phyloP scores from a whole-genome alignment of 768 basidiomycete species.

The Harrya chromipes region DNA sequence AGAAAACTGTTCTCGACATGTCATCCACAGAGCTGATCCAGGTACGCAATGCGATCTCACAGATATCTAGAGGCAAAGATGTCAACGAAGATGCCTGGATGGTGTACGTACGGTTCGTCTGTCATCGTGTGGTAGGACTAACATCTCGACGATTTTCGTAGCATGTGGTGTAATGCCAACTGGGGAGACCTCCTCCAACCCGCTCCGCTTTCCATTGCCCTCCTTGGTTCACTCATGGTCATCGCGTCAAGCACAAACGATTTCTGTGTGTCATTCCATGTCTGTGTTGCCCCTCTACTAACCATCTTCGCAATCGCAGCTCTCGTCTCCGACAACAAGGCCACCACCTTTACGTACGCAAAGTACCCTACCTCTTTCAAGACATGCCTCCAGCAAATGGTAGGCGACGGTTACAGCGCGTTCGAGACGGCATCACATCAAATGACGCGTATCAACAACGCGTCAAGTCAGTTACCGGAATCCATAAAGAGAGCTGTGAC shows the following conservation, averaged over 20 bases:
- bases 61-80: conserved; percentile 19
- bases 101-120: conserved; percentile 10
- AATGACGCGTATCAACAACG: conserved; percentile 21
- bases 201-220: conserved; percentile 17
- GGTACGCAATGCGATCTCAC: conserved; percentile 18
- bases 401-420: conserved; percentile 19
- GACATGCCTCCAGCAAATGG: conserved; percentile 22
- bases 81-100: conserved; percentile 22
- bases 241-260: conserved; percentile 14
- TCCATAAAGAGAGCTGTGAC: conserved; percentile 15
- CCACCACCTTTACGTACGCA: conserved; percentile 9
- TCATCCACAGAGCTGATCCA: conserved; percentile 10
- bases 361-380: conserved; percentile 22
- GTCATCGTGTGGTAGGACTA: not conserved
- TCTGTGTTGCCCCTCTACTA: not conserved
- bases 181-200: conserved; percentile 21
- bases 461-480: conserved; percentile 15
- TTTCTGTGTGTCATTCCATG: conserved; percentile 8
- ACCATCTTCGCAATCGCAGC: not conserved
- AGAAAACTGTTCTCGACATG: not conserved
- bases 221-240: conserved; percentile 17
- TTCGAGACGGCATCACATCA: conserved; percentile 19
- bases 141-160: not conserved
- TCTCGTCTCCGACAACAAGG: conserved; percentile 10
- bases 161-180: conserved; percentile 20